Conservation (phyloP, 1,284 basidiomycete species). For the Stereum hirsutum region DNA sequence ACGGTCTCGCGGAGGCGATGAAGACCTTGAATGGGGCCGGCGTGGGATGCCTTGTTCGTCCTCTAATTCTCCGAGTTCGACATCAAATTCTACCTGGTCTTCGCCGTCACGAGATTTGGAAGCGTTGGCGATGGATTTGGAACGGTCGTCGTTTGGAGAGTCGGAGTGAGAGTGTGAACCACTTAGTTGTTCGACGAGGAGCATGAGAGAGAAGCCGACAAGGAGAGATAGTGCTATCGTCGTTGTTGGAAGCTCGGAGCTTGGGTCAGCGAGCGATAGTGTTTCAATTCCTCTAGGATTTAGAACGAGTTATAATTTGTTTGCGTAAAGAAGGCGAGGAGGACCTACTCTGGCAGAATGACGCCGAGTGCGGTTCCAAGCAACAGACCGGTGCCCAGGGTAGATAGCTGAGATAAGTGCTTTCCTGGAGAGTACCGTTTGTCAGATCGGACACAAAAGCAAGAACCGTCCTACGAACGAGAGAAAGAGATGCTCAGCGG, state of each 20-base stretch:
- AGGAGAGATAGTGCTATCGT: slow-evolving; percentile 70
- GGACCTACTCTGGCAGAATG: slow-evolving; percentile 82
- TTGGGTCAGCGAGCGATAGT: slow-evolving; percentile 29
- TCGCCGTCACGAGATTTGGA: slow-evolving; percentile 9
- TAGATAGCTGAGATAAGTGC: slow-evolving; percentile 52
- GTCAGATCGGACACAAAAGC: neutral
- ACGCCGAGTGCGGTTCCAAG: slow-evolving; percentile 85
- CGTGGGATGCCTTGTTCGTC: slow-evolving; percentile 19
- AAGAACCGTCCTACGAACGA: slow-evolving; percentile 41
- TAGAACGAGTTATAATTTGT: too few species aligned
- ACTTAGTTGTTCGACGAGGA: slow-evolving; percentile 59
- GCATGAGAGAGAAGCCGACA: slow-evolving; percentile 80
- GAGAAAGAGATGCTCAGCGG: slow-evolving; percentile 71
- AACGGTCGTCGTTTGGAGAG: slow-evolving; percentile 13
- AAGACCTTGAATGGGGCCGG: neutral
- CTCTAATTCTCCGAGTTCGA: slow-evolving; percentile 45
- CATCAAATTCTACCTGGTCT: slow-evolving; percentile 43
- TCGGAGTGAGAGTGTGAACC: slow-evolving; percentile 38
- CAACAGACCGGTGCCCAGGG: slow-evolving; percentile 76
- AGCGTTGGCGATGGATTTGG: neutral
- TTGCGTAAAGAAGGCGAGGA: neutral
- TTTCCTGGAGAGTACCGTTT: slow-evolving; percentile 26
- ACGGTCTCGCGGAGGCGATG: slow-evolving; percentile 3
- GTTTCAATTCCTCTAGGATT: slow-evolving; percentile 51
- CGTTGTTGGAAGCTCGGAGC: slow-evolving; percentile 34